Evolutionary conservation across 352 stramenopile species (phyloP), one percentile per base, ranked within the genome.

Genomic region (Phytophthora boehmeriae): DNA sequence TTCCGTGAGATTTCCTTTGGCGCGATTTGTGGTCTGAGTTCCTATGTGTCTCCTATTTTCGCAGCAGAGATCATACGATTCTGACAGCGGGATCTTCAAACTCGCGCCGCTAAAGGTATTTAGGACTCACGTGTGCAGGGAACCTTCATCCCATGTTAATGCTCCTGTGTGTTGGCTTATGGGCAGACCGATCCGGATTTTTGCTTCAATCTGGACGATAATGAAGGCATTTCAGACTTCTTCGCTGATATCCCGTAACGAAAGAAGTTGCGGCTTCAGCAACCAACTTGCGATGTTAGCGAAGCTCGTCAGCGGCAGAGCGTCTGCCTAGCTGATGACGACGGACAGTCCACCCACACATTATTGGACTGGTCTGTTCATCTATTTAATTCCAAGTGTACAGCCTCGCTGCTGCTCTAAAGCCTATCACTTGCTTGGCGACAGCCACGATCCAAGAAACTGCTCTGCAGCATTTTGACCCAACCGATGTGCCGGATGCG

Each of bases 131-230:
- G n/a, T n/a, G n/a, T n/a, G n/a, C n/a, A n/a, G n/a, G n/a, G n/a
- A n/a, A 30, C 3, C 25, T 30, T 30, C 25, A 30, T 46, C 9
- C 2, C n/a, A 36, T 51, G 43, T 49, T 68, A 71, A 70, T 36
- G 32, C 17, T 43, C 28, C 16, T 28, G 30, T 13, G 13, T 32
- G 1, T 34, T 56, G 27, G 46, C 19, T n/a, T 47, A 32, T 66
- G 23, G 54, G 30, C 59, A 93, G 83, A 83, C 86, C 47, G 87
- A 96, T 71, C 87, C 87, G 32, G 87, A 96, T 68, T 96, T 96
- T 52, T 92, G 82, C 68, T 96, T 96, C 67, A 96, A 94, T 55
- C 66, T 96, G 32, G 86, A 94, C 54, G 86, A 94, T 47, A 92
- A 66, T 47, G 87, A 94, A 78, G 86, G 87, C 41, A 93, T 94